These are phyloP conservation scores for Neurospora sp. DNA, from an alignment of 495 filamentous ascomycete genomes.

Conservation along the genomic window DNA sequence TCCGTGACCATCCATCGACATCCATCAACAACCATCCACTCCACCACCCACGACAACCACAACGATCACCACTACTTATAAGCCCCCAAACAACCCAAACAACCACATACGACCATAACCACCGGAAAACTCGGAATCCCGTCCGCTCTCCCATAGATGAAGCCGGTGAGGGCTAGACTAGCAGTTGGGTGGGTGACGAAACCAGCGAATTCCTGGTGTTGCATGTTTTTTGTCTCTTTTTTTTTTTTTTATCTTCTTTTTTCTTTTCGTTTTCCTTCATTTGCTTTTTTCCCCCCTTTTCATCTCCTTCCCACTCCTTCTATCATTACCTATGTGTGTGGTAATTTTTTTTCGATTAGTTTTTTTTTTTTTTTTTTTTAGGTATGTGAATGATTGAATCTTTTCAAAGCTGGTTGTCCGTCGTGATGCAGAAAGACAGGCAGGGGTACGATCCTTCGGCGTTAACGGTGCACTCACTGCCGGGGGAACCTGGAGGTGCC, in stretches of 20 bases:
- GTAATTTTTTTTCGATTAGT: too few relatives aligned
- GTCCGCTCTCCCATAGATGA: constrained; percentile 42
- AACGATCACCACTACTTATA: neutral
- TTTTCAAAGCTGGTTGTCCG: neutral
- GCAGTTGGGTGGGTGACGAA: neutral
- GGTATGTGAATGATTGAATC: neutral
- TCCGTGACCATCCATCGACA: too few relatives aligned
- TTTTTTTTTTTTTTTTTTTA: neutral
- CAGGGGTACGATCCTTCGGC: too few relatives aligned
- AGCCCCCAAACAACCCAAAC: neutral
- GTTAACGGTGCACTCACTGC: too few relatives aligned
- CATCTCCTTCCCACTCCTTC: too few relatives aligned
- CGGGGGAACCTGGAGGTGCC: too few relatives aligned
- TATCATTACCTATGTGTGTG: too few relatives aligned
- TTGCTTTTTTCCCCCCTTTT: too few relatives aligned
- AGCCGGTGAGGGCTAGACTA: constrained; percentile 7
- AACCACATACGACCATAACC: neutral
- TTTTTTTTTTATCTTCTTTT: neutral
- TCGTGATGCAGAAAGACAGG: neutral
- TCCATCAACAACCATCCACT: too few relatives aligned
- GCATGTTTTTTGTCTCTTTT: neutral
- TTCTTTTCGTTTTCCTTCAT: neutral
- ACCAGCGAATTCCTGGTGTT: neutral
- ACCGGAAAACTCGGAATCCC: constrained; percentile 36
- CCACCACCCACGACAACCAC: neutral